Evolutionary conservation across 345 rosid genomes (phyloP).

Genomic region (Alliaria petiolata): DNA sequence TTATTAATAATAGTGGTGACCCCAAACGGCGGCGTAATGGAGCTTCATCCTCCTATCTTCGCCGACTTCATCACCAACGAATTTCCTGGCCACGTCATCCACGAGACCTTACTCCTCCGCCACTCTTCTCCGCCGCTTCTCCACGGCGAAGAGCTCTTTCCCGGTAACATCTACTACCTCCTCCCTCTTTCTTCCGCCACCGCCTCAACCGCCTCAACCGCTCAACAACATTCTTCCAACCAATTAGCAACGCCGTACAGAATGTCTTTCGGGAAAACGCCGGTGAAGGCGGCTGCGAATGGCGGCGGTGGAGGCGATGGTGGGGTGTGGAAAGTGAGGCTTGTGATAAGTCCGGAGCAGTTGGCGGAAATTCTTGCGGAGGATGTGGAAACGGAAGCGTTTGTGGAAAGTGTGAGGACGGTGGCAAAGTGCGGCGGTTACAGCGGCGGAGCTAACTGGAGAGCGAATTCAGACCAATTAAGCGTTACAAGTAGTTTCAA

Average conservation of each 20-base stretch:
- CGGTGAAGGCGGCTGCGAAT: slow-evolving; percentile 40
- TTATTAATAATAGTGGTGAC: slow-evolving; percentile 54
- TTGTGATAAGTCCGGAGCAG: slow-evolving; percentile 72
- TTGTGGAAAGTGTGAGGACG: slow-evolving; percentile 82
- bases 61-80: slow-evolving; percentile 69
- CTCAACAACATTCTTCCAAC: slow-evolving; percentile 3
- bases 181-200: slow-evolving; percentile 40
- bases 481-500: slow-evolving; percentile 57
- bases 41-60: slow-evolving; percentile 62
- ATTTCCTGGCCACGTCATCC: slow-evolving; percentile 72
- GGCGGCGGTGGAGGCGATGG: slow-evolving; percentile 37
- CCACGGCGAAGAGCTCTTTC: slow-evolving; percentile 56
- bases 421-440: slow-evolving; percentile 63
- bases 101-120: slow-evolving; percentile 39
- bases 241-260: slow-evolving; percentile 44
- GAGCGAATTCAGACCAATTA: slow-evolving; percentile 47
- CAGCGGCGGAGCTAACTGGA: slow-evolving; percentile 25
- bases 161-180: slow-evolving; percentile 69
- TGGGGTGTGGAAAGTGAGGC: slow-evolving; percentile 84
- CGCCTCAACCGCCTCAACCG: slow-evolving; percentile 18
- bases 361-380: slow-evolving; percentile 68
- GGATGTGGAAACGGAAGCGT: slow-evolving; percentile 67
- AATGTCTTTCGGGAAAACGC: slow-evolving; percentile 44
- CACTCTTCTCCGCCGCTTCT: slow-evolving; percentile 50
- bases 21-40: slow-evolving; percentile 70